Conservation (phyloP, 495 filamentous ascomycete genomes). For the Gamarada debralockiae region DNA sequence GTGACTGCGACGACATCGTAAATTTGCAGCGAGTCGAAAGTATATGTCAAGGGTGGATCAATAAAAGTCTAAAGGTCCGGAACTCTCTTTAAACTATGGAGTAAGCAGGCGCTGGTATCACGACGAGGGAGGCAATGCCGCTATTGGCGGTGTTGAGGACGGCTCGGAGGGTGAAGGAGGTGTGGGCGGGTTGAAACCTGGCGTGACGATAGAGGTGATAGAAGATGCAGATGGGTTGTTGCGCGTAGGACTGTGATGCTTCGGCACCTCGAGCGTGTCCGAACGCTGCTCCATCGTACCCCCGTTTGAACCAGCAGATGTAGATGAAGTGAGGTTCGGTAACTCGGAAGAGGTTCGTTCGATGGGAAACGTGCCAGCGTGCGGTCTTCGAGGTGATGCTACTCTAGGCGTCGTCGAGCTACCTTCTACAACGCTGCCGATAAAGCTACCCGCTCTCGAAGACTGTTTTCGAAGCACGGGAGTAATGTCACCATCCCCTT, state of each 20-base stretch:
- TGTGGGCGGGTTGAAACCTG: not conserved
- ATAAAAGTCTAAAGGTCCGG: too few species aligned
- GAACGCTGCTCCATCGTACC: too few species aligned
- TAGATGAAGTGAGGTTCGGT: slow-evolving; percentile 6
- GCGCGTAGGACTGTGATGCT: slow-evolving; percentile 17
- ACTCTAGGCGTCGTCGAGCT: slow-evolving; percentile 12
- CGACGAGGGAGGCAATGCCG: not conserved
- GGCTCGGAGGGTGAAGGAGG: not conserved
- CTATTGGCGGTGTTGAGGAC: not conserved
- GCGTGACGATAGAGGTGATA: slow-evolving; percentile 39
- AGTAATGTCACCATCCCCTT: slow-evolving; percentile 18
- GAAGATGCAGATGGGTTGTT: slow-evolving; percentile 10
- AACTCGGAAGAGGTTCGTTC: slow-evolving; percentile 12
- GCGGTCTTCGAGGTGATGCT: slow-evolving; percentile 17
- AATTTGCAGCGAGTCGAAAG: too few species aligned
- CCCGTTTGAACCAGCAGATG: slow-evolving; percentile 3
- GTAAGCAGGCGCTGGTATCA: too few species aligned
- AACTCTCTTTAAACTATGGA: too few species aligned
- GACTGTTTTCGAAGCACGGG: slow-evolving; percentile 10
- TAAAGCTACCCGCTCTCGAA: slow-evolving; percentile 26
- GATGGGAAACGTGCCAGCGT: slow-evolving; percentile 20
- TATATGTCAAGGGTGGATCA: too few species aligned
- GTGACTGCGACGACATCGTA: too few species aligned
- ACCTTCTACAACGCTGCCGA: slow-evolving; percentile 16
- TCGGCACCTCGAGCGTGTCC: slow-evolving; percentile 31